Conservation (phyloP, 2,329 filamentous ascomycete genomes). For the Aspergillus uvarum region DNA sequence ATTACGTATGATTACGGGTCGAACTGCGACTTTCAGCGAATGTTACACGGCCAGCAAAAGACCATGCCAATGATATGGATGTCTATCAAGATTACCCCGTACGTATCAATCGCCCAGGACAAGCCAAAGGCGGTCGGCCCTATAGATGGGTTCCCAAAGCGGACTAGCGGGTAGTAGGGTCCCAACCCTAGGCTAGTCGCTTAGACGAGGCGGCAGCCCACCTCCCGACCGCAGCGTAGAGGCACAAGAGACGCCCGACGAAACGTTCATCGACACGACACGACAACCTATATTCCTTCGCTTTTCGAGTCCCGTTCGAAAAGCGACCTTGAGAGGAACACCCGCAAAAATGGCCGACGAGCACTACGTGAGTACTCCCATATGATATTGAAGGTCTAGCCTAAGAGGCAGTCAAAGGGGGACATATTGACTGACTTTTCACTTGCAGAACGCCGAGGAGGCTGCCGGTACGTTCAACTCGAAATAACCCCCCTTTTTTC, state of each 20-base stretch:
- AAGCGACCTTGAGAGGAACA: constrained; percentile 46
- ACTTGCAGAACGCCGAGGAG: constrained; percentile 83
- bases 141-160: constrained; percentile 17
- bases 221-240: constrained; percentile 31
- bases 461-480: constrained; percentile 67
- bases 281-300: constrained; percentile 43
- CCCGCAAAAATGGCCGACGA: constrained; percentile 78
- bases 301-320: constrained; percentile 48
- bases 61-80: neutral
- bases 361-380: constrained; percentile 73
- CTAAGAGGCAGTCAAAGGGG: neutral
- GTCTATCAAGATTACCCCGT: constrained; percentile 1
- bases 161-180: constrained; percentile 38
- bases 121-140: constrained; percentile 6
- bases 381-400: neutral
- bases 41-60: too few relatives aligned
- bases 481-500: constrained; percentile 14
- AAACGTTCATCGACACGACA: constrained; percentile 36
- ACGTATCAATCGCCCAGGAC: constrained; percentile 9
- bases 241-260: constrained; percentile 29
- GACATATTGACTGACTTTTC: constrained; percentile 38
- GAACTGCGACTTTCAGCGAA: too few relatives aligned
- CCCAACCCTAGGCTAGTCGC: constrained; percentile 41
- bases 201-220: constrained; percentile 45
- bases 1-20: too few relatives aligned